Percentiles rank a stretch among this genome's conserved stretches.
phyloP scores from a whole-genome alignment of 2,329 filamentous ascomycete species.

The Neopestalotiopsis sp. region DNA sequence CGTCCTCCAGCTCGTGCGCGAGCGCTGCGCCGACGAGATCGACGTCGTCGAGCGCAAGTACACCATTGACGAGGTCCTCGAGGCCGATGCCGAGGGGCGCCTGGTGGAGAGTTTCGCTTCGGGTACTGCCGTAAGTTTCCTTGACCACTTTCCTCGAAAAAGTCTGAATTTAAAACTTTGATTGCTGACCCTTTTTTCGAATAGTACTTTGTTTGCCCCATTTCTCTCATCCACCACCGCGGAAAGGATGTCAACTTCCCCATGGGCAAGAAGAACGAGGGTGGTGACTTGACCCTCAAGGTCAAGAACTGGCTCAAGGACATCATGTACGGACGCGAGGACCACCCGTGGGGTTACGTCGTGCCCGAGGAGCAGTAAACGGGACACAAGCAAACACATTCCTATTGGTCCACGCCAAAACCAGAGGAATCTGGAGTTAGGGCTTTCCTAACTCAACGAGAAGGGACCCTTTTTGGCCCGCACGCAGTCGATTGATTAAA shows the following conservation, averaged over 20 bases:
- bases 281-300: conserved; percentile 61
- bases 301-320: conserved; percentile 72
- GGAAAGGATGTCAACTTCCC: conserved; percentile 67
- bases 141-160: not conserved
- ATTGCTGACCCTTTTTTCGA: conserved; percentile 18
- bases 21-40: conserved; percentile 62
- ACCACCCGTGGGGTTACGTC: conserved; percentile 74
- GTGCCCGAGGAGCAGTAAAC: conserved; percentile 61
- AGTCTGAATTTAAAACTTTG: not conserved
- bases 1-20: conserved; percentile 73
- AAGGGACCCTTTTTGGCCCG: not conserved
- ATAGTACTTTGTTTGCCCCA: conserved; percentile 73
- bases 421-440: not conserved
- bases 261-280: conserved; percentile 58
- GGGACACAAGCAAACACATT: not conserved
- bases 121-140: conserved; percentile 76
- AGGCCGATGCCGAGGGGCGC: conserved; percentile 76
- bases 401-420: not conserved
- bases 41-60: conserved; percentile 84
- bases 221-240: conserved; percentile 72
- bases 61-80: conserved; percentile 77
- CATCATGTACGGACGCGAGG: conserved; percentile 76
- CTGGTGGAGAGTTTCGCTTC: conserved; percentile 85
- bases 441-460: not conserved
- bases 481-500: not conserved